These are phyloP conservation scores for button mushroom (Agaricus bisporus) DNA, from an alignment of 768 basidiomycete genomes.

Conservation along the genomic window DNA sequence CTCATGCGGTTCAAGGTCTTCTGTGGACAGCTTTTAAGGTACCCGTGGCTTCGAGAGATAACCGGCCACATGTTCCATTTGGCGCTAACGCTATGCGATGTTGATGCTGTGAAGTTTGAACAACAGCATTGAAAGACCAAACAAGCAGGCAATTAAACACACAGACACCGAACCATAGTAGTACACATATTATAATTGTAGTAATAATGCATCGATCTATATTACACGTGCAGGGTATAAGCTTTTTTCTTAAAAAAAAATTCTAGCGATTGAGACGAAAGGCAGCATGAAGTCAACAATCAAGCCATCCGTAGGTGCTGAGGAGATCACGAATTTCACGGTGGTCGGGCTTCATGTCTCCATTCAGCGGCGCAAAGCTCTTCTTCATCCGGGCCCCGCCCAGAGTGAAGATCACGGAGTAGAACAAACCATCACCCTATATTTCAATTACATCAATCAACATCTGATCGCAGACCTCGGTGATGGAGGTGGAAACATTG, in stretches of 20 bases:
- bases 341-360: slow-evolving; percentile 60
- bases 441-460: slow-evolving; percentile 8
- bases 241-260: neutral
- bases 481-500: neutral
- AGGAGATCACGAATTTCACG: slow-evolving; percentile 40
- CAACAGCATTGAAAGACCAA: too few species aligned
- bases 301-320: slow-evolving; percentile 41
- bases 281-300: neutral
- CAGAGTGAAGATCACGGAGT: slow-evolving; percentile 39
- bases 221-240: slow-evolving; percentile 8
- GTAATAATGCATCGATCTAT: slow-evolving; percentile 6
- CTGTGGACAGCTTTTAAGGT: too few species aligned
- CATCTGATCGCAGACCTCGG: slow-evolving; percentile 1
- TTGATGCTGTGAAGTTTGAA: too few species aligned
- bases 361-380: slow-evolving; percentile 58
- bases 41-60: too few species aligned
- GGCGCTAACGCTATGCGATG: too few species aligned
- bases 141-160: too few species aligned
- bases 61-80: too few species aligned
- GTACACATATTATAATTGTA: neutral
- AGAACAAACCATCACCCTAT: slow-evolving; percentile 47
- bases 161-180: neutral
- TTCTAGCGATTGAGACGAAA: neutral
- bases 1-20: too few species aligned
- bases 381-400: slow-evolving; percentile 32